Base-by-base conservation (phyloP, 2,329 filamentous ascomycete genomes). In the Trichoderma breve region DNA sequence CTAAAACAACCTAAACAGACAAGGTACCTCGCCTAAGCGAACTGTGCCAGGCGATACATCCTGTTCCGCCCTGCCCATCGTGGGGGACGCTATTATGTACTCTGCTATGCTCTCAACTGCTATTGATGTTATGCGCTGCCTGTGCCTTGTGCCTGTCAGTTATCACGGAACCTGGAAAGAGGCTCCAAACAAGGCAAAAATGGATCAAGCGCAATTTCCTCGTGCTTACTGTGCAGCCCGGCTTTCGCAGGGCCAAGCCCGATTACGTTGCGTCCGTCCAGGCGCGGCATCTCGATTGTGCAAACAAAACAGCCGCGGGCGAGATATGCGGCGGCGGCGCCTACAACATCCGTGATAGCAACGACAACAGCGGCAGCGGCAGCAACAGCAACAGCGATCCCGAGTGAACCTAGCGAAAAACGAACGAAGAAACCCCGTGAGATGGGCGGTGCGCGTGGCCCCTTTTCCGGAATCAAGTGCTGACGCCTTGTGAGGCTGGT, bases 361-460 rank as follows among this genome's bases (percentile, higher is more conserved):
- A 39, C 15, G 15, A n/a, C 15, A 43, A n/a, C 39, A 43, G 47
- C 47, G 64, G 11, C 24, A 39, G 39, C 15, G 15, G 15, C 39
- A n/a, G 39, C 61, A 26, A n/a, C 61, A 36, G 34, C 28, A 32
- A 32, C 9, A 9, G 9, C 12, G 15, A 18, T 18, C 4, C 7
- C 58, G 39, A 26, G 3, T n/a, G 43, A 21, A 30, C 39, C 14
- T 18, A n/a, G 15, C 39, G 39, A 43, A 57, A 57, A 53, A 14
- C 51, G 43, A 15, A 15, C 15, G 39, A 43, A 43, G 15, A 21
- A 34, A 26, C 21, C 21, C 55, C 39, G 67, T 53, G 57, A 62
- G 67, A 70, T 53, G 67, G 67, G 67, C 67, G 51, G 67, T 70
- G 67, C 57, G 67, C 55, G 14, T 51, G 36, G 53, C 36, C 53